Base-by-base conservation (phyloP, 345 rosid species). In the Arabidopsis arenosa region DNA sequence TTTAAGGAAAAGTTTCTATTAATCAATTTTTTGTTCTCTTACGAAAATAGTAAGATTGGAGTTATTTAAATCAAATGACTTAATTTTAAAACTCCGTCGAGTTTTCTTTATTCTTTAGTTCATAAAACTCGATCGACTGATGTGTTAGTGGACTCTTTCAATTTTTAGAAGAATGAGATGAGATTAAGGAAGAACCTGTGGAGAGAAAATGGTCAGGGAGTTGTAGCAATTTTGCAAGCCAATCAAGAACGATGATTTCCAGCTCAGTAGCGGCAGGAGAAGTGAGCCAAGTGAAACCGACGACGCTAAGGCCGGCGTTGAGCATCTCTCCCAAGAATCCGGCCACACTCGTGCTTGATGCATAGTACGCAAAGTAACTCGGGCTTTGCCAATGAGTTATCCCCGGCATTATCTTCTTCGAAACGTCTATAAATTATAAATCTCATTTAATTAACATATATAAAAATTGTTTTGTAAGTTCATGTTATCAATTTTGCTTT, bases 161-260 rank as follows among this genome's bases (percentile, higher is more conserved):
- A 5, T n/a, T 23, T 39, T 30, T 55, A 39, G 36, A 37, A 21
- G 6, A 67, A 39, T 49, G 48, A 37, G 26, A 43, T 26, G 1
- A 14, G 9, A 26, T 30, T 4, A 63, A 1, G 6, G 32, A 65
- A 49, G 41, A 47, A 86, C 98, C 95, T 32, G 84, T 49, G 14
- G 95, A 90, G 71, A 88, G 93, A 75, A 93, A 93, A 7, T 85
- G 80, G 59, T 85, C 65, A 6, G 97, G 98, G 6, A 93, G 88
- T 73, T 82, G 83, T 66, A 93, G 88, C 74, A 89, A 58, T 66
- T 91, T 87, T n/a, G 84, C 95, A 60, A 93, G 93, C 98, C 98
- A 93, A 69, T 89, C 98, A 17, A 93, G 82, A 68, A 90, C 96
- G 7, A 76, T 51, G 57, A 76, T 45, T 76, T 76, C 79, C 4